Base-by-base conservation (phyloP, 148 eudicot species). In the Vaccinium macrocarpon region DNA sequence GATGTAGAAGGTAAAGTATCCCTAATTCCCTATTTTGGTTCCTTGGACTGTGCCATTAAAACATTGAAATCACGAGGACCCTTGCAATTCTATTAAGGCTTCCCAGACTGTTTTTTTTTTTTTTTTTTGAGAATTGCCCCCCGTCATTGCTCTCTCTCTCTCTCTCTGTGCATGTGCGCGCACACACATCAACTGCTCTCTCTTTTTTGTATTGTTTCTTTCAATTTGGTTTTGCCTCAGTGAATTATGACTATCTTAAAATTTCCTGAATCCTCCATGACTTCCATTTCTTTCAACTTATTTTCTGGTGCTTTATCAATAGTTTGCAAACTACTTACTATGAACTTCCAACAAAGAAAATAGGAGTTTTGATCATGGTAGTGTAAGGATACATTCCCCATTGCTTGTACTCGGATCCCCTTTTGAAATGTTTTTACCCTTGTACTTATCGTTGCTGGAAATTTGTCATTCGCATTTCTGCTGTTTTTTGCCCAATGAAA, bases 31-130 rank as follows among this genome's bases (percentile, higher is more conserved):
- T 32, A 2, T 23, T 84, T 91, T 13, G 89, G 91, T 70, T 86
- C 92, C 8, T 59, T 89, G 85, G 92, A 90, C 82, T 90, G 92
- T 84, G 90, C 90, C 16, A 51, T 87, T 84, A 87, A 88, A 83
- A 87, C 89, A 18, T 38, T 90, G 81, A 89, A 90, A 81, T 51
- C 91, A 5, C 88, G 88, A 13, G 92, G 92, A 64, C 91, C 92
- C 81, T 61, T 90, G 79, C 87, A 87, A 51, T 89, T 90, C 88
- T 90, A 88, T 85, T 85, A 88, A 4, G 92, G 92, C 57, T 89
- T 90, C 59, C 92, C 91, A 6, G 89, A 88, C 49, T n/a, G n/a
- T n/a, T n/a, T n/a, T n/a, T n/a, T n/a, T n/a, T n/a, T n/a, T 89
- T 88, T 76, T 90, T 86, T 87, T 84, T 88, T 55, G 0, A 84